phyloP scores from a whole-genome alignment of 805 yeast species.

The Candida ipomoeae region DNA sequence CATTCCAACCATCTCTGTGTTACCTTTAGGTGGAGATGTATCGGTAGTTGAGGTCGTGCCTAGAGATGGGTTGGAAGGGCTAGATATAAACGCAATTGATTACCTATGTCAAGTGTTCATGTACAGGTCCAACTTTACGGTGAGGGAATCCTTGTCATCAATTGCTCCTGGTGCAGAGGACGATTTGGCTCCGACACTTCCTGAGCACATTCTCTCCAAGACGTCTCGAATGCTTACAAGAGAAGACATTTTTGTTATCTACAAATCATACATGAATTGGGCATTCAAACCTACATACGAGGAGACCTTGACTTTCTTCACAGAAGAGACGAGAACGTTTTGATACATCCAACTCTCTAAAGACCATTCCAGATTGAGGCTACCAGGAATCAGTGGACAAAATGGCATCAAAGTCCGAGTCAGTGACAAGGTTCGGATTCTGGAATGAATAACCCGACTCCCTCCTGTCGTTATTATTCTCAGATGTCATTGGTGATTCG shows the following conservation, averaged over 20 bases:
- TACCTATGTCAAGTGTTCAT: conserved; percentile 44
- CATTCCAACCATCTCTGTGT: conserved; percentile 24
- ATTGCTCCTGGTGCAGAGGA: conserved; percentile 82
- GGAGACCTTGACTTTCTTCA: conserved; percentile 15
- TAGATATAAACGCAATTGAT: conserved; percentile 56
- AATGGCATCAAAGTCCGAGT: background rate
- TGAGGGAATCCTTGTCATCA: conserved; percentile 44
- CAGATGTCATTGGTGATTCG: background rate
- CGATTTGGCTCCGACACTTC: conserved; percentile 34
- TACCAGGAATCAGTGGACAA: background rate
- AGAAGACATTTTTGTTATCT: conserved; percentile 52
- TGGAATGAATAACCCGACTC: background rate
- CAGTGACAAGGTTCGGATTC: background rate
- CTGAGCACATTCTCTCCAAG: conserved; percentile 37
- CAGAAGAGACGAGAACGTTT: conserved; percentile 15
- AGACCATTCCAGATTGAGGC: background rate
- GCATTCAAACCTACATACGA: conserved; percentile 71
- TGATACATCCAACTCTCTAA: background rate
- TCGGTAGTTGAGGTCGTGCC: conserved; percentile 57
- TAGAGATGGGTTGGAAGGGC: conserved; percentile 20
- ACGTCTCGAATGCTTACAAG: conserved; percentile 46
- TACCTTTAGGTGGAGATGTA: conserved; percentile 35
- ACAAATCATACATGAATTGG: conserved; percentile 62
- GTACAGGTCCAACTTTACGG: conserved; percentile 36
- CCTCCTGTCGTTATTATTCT: background rate